Evolutionary conservation across 208 protist species (phyloP).

Genomic region (Leishmania amazonensis): DNA sequence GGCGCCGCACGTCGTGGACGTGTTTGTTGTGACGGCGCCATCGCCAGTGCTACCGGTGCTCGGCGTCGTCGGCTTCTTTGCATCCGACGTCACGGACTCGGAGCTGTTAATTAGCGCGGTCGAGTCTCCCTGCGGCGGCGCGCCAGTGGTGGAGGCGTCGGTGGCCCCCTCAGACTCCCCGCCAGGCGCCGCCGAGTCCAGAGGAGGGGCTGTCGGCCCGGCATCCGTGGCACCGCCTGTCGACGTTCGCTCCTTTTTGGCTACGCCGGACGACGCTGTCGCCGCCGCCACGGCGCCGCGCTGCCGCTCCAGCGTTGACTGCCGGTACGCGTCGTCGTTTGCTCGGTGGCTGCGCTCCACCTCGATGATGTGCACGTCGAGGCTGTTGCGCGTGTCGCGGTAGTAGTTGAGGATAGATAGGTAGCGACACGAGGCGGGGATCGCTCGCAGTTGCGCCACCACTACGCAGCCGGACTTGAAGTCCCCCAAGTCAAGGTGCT

Average conservation of each 20-base stretch:
- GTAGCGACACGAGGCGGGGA: constrained; percentile 39
- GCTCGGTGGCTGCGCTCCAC: constrained; percentile 30
- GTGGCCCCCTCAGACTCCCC: background rate
- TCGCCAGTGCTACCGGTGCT: background rate
- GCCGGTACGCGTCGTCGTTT: constrained; percentile 34
- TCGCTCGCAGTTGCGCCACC: constrained; percentile 52
- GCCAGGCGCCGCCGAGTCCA: background rate
- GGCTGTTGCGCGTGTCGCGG: constrained; percentile 24
- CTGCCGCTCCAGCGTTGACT: constrained; percentile 28
- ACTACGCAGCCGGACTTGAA: constrained; percentile 38
- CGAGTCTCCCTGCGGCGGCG: background rate
- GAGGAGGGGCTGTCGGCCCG: background rate
- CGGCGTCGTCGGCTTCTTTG: background rate
- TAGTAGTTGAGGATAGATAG: constrained; percentile 44
- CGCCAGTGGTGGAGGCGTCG: background rate
- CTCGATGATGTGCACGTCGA: constrained; percentile 50
- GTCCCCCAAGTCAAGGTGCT: constrained; percentile 32
- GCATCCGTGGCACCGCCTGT: background rate
- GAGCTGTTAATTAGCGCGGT: background rate
- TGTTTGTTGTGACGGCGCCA: background rate
- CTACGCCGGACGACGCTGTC: background rate
- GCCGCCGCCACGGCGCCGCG: constrained; percentile 6
- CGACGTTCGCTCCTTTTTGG: background rate
- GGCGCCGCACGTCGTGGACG: background rate
- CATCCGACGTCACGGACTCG: background rate